Percentiles rank a stretch among this genome's conserved stretches.
These are phyloP conservation scores for Penstemon barbatus DNA, from an alignment of 257 asterid species.

Conservation along the genomic window DNA sequence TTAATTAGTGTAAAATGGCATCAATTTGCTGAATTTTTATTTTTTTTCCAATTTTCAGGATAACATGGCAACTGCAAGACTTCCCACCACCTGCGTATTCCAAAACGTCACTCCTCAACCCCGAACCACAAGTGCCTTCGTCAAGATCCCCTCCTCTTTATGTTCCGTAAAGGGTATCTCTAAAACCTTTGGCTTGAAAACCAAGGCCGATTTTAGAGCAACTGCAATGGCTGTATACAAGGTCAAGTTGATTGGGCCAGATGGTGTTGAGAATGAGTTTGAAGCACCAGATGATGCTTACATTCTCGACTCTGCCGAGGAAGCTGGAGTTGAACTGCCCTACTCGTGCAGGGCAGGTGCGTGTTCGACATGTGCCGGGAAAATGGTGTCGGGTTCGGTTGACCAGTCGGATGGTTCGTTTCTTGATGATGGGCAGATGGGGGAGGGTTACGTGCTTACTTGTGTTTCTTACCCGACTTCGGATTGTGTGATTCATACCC, in stretches of 20 bases:
- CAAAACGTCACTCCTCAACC: conserved; percentile 36
- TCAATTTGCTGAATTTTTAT: neutral
- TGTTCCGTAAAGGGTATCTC: conserved; percentile 48
- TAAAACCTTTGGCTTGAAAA: conserved; percentile 55
- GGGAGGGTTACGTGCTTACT: conserved; percentile 61
- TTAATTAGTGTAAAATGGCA: neutral
- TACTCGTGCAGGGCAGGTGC: conserved; percentile 95
- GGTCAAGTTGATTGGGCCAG: conserved; percentile 63
- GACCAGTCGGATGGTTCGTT: conserved; percentile 84
- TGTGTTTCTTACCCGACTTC: conserved; percentile 79
- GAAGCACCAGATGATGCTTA: conserved; percentile 65
- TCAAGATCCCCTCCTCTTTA: conserved; percentile 49
- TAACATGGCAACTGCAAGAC: conserved; percentile 58
- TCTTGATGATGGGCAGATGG: conserved; percentile 58
- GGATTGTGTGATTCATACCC: conserved; percentile 80
- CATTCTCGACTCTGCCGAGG: conserved; percentile 79
- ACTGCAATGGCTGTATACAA: conserved; percentile 67
- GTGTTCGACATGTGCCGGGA: conserved; percentile 92
- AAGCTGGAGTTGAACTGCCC: conserved; percentile 71
- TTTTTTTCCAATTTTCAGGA: conserved; percentile 40
- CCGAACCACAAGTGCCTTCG: conserved; percentile 37
- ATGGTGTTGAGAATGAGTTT: conserved; percentile 56
- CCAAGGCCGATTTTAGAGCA: conserved; percentile 46
- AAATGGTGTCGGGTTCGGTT: conserved; percentile 50
- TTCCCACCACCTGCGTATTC: conserved; percentile 53